phyloP scores from a whole-genome alignment of 2,329 filamentous ascomycete species.

The Ceratocystis albifundus region DNA sequence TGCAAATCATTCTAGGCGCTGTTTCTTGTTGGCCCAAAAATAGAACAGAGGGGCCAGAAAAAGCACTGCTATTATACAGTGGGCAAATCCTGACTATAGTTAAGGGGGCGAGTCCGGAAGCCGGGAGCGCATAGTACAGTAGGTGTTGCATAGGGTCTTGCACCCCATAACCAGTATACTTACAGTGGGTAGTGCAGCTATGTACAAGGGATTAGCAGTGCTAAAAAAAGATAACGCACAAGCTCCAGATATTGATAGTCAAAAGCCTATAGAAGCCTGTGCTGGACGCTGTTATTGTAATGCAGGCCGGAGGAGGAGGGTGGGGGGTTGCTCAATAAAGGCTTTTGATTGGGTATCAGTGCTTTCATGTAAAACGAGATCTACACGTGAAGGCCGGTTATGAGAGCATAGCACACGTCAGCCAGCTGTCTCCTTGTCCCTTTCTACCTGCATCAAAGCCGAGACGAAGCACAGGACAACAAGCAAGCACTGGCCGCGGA shows the following conservation, averaged over 20 bases:
- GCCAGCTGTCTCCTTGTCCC: neutral
- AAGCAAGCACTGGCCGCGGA: neutral
- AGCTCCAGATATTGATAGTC: neutral
- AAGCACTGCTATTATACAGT: too few species aligned
- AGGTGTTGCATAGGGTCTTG: neutral
- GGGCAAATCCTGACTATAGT: too few species aligned
- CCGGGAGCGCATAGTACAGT: neutral
- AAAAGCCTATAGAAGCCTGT: neutral
- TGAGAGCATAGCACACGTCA: neutral
- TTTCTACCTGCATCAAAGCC: neutral
- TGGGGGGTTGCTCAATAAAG: too few species aligned
- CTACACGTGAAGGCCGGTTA: neutral
- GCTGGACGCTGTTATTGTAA: too few species aligned
- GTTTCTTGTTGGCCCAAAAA: neutral
- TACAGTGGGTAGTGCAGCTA: neutral
- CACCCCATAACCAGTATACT: too few species aligned
- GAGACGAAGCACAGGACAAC: neutral
- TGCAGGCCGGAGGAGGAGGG: too few species aligned
- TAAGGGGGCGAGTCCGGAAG: too few species aligned
- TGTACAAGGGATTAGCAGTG: neutral
- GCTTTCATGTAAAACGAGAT: constrained; percentile 4
- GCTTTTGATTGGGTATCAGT: neutral
- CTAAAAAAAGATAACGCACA: neutral
- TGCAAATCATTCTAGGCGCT: neutral
- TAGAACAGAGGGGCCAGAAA: neutral